These are phyloP conservation scores for Plasmodium knowlesi DNA, from an alignment of 169 alveolate genomes.

Conservation along the genomic window DNA sequence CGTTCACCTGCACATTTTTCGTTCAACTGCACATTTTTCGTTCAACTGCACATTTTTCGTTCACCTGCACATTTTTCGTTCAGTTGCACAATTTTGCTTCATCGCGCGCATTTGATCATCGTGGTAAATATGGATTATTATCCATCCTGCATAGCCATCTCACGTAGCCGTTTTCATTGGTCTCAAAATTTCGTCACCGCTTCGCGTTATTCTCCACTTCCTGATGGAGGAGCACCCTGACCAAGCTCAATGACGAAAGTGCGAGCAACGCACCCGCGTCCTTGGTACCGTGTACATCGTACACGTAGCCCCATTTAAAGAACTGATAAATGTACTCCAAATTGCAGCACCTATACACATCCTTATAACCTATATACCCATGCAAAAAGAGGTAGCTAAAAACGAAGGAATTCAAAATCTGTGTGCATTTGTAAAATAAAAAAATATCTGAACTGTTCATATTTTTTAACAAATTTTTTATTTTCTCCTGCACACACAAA, in stretches of 20 bases:
- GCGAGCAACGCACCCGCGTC: slow-evolving; percentile 41
- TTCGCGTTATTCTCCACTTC: background rate
- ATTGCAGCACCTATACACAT: slow-evolving; percentile 60
- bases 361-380: slow-evolving; percentile 33
- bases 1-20: too few relatives aligned
- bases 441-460: slow-evolving; percentile 74
- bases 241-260: slow-evolving; percentile 30
- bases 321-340: slow-evolving; percentile 66
- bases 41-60: too few relatives aligned
- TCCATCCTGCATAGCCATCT: background rate
- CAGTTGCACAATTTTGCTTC: too few relatives aligned
- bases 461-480: slow-evolving; percentile 46
- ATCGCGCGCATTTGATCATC: too few relatives aligned
- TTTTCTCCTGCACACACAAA: slow-evolving; percentile 36
- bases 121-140: too few relatives aligned
- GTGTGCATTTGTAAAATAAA: slow-evolving; percentile 70
- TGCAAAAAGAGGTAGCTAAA: slow-evolving; percentile 53
- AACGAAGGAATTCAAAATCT: slow-evolving; percentile 59
- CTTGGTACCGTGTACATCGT: slow-evolving; percentile 31
- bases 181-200: background rate
- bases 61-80: too few relatives aligned
- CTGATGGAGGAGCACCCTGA: background rate
- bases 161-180: background rate
- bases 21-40: too few relatives aligned
- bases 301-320: slow-evolving; percentile 68